Evolutionary conservation across 148 eudicot species (phyloP).

Genomic region (Cornus kousa): DNA sequence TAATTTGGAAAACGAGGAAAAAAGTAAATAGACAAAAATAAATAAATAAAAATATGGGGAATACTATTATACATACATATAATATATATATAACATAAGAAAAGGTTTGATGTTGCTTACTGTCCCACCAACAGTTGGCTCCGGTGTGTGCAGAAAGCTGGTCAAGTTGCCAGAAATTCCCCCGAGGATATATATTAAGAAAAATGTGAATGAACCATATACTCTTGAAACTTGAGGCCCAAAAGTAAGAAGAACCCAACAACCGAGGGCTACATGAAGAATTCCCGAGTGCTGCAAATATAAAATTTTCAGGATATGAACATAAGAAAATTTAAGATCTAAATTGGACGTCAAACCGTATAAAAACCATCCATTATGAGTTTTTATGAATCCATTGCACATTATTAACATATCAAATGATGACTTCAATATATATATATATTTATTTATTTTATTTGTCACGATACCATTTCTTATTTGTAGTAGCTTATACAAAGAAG

Average conservation of each 20-base stretch:
- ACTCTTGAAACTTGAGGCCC: slow-evolving; percentile 68
- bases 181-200: slow-evolving; percentile 71
- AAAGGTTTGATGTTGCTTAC: slow-evolving; percentile 33
- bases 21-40: neutral
- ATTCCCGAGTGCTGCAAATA: slow-evolving; percentile 68
- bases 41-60: too few relatives aligned
- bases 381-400: neutral
- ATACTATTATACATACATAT: too few relatives aligned
- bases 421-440: neutral
- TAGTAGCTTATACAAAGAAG: neutral
- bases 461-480: neutral
- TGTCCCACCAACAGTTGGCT: slow-evolving; percentile 84
- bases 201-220: slow-evolving; percentile 76
- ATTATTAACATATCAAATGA: neutral
- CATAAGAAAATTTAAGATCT: neutral
- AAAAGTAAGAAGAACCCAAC: slow-evolving; percentile 68
- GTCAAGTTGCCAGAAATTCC: slow-evolving; percentile 75
- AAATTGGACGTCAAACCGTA: neutral
- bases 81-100: neutral
- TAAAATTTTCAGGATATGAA: neutral
- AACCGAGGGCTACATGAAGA: slow-evolving; percentile 54
- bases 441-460: neutral
- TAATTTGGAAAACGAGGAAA: neutral
- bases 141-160: slow-evolving; percentile 81
- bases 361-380: neutral